A percentile compares a stretch with the other conserved stretches of the same genome.
Conservation (phyloP, 495 filamentous ascomycete genomes). For the Penicillium nucicola region DNA sequence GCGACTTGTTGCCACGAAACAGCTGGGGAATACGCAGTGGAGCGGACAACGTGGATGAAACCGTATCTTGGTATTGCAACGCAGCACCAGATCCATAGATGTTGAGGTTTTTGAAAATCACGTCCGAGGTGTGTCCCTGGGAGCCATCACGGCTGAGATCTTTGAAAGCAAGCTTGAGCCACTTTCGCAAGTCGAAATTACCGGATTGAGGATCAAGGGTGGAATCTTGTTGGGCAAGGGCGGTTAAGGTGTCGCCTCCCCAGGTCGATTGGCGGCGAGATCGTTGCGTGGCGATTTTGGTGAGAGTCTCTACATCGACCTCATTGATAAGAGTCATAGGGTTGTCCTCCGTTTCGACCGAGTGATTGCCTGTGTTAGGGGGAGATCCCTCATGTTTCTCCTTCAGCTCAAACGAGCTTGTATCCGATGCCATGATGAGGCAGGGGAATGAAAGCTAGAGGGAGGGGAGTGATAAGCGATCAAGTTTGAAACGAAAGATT, state of each 20-base stretch:
- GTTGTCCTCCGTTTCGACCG: neutral
- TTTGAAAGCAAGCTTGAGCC: conserved; percentile 26
- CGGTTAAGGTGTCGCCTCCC: conserved; percentile 5
- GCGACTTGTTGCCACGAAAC: conserved; percentile 10
- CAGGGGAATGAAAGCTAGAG: neutral
- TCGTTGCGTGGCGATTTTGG: conserved; percentile 18
- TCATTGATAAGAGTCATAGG: conserved; percentile 14
- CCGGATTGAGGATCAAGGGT: conserved; percentile 25
- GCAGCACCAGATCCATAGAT: conserved; percentile 51
- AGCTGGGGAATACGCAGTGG: conserved; percentile 35
- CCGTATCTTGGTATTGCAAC: conserved; percentile 49
- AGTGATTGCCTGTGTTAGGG: neutral
- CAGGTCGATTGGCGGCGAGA: conserved; percentile 13
- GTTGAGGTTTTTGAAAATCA: conserved; percentile 47
- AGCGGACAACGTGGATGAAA: conserved; percentile 39
- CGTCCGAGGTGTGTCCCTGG: conserved; percentile 26
- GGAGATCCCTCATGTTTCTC: neutral
- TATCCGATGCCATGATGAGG: neutral
- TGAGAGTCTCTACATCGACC: conserved; percentile 22
- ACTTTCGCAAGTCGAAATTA: conserved; percentile 26
- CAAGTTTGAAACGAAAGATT: neutral
- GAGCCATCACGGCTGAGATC: conserved; percentile 22
- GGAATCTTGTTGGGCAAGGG: conserved; percentile 18
- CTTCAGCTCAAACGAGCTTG: neutral
- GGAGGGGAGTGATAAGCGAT: neutral